phyloP scores from a whole-genome alignment of 768 basidiomycete species.

The Mycena alexandri region DNA sequence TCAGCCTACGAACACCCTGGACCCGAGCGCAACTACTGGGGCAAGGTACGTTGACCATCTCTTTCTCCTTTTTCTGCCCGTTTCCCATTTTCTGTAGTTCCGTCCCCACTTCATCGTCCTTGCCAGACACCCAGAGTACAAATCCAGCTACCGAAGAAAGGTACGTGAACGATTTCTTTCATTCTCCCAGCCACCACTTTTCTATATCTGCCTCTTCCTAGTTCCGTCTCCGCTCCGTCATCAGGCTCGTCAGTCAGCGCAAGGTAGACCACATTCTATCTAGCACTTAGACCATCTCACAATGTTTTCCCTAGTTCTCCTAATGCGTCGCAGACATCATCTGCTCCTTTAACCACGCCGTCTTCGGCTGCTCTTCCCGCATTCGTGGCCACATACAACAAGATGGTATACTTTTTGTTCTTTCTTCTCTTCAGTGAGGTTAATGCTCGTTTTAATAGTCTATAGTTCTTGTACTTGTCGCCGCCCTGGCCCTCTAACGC shows the following conservation, averaged over 20 bases:
- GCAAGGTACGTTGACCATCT: neutral
- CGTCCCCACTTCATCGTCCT: too few species aligned
- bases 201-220: constrained; percentile 16
- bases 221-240: too few species aligned
- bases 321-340: too few species aligned
- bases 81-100: constrained; percentile 10
- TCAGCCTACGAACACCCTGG: too few species aligned
- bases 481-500: constrained; percentile 19
- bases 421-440: constrained; percentile 16
- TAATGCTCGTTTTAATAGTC: constrained; percentile 19
- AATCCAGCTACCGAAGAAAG: constrained; percentile 22
- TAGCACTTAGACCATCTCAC: too few species aligned
- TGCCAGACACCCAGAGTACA: constrained; percentile 23
- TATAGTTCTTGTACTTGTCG: too few species aligned
- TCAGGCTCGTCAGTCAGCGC: too few species aligned
- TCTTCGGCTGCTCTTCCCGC: too few species aligned
- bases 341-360: too few species aligned
- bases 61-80: neutral
- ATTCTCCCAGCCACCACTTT: constrained; percentile 6
- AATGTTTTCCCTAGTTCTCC: too few species aligned
- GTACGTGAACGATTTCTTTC: constrained; percentile 24
- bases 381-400: too few species aligned
- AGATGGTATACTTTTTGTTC: constrained; percentile 13
- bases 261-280: too few species aligned
- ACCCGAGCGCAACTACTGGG: neutral